Percentiles rank a stretch among this genome's conserved stretches.
Evolutionary conservation across 192 early-diverging fungal genomes (phyloP).

Genomic region (Spinellus fusiger): DNA sequence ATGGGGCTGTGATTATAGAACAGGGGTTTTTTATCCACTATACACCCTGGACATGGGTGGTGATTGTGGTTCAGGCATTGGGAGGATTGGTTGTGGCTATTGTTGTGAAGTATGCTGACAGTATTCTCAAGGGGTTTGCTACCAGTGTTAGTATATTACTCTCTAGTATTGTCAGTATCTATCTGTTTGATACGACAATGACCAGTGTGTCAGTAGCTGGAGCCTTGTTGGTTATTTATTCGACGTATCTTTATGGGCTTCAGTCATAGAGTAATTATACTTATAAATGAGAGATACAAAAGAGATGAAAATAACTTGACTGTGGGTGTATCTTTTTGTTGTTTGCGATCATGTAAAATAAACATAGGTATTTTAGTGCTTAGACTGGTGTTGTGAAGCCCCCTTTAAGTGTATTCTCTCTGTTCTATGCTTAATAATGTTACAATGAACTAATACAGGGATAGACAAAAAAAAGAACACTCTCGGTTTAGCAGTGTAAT

Average conservation of each 20-base stretch:
- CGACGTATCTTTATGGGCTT: slow-evolving; percentile 70
- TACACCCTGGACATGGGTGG: slow-evolving; percentile 68
- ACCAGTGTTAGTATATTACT: slow-evolving; percentile 94
- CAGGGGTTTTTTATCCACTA: slow-evolving; percentile 92
- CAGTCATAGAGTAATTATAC: too few relatives aligned
- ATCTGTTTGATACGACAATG: slow-evolving; percentile 78
- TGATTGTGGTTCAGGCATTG: slow-evolving; percentile 83
- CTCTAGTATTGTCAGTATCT: slow-evolving; percentile 77
- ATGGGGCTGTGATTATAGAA: slow-evolving; percentile 61
- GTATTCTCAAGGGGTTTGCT: slow-evolving; percentile 99
- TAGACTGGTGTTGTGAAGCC: too few relatives aligned
- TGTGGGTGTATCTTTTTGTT: too few relatives aligned
- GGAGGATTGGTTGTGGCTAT: slow-evolving; percentile 94
- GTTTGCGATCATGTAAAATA: too few relatives aligned
- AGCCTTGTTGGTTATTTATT: slow-evolving; percentile 62
- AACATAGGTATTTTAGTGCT: too few relatives aligned
- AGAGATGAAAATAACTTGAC: too few relatives aligned
- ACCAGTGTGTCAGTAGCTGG: slow-evolving; percentile 70
- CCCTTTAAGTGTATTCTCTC: too few relatives aligned
- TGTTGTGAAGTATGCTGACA: slow-evolving; percentile 97
- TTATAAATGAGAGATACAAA: too few relatives aligned
- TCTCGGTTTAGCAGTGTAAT: too few relatives aligned
- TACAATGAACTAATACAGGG: too few relatives aligned
- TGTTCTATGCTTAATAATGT: too few relatives aligned
- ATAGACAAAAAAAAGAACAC: too few relatives aligned